Base-by-base conservation (phyloP, 2,329 filamentous ascomycete genomes). In the Conoideocrella luteorostrata region DNA sequence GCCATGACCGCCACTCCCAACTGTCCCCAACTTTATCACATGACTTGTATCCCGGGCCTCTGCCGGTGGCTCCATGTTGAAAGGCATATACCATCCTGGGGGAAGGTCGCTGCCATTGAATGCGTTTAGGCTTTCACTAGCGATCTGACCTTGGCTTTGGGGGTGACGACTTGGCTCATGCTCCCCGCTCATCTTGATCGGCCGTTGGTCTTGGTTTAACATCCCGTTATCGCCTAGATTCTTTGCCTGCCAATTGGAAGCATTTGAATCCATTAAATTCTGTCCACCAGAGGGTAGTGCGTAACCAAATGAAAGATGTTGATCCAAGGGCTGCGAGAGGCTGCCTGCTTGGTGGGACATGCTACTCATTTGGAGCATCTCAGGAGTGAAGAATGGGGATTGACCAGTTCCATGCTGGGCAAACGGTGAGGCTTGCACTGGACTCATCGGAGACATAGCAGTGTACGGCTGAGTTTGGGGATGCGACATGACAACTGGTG, bases 71-170 rank as follows among this genome's bases (percentile, higher is more conserved):
- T 93, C 86, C 65, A 95, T 80, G 59, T 95, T 94, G 65, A 95
- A 95, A 2, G 90, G 88, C 70, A 95, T 82, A 62, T 94, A 95
- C 87, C 90, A 97, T 5, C 86, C 87, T 41, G 82, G 84, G 40
- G 69, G 75, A 2, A 73, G 67, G 48, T 79, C 75, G 28, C 65
- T 65, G 4, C 58, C 60, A 38, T 42, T 48, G 38, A 61, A 56
- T 30, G 48, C 52, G 24, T 50, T 47, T 37, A 58, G 44, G 18
- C 46, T 50, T 29, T 53, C 52, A 7, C 45, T 41, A 17, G 51
- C 40, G 30, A 52, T 47, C 10, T 49, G 43, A n/a, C 37, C 53
- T 41, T 57, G 47, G 20, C 52, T 38, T 6, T 41, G 45, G 11
- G 37, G 52, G 7, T 59, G 52, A 20, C 50, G 61, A 18, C 58